phyloP scores from a whole-genome alignment of 768 basidiomycete species.

The Sutorius australiensis region DNA sequence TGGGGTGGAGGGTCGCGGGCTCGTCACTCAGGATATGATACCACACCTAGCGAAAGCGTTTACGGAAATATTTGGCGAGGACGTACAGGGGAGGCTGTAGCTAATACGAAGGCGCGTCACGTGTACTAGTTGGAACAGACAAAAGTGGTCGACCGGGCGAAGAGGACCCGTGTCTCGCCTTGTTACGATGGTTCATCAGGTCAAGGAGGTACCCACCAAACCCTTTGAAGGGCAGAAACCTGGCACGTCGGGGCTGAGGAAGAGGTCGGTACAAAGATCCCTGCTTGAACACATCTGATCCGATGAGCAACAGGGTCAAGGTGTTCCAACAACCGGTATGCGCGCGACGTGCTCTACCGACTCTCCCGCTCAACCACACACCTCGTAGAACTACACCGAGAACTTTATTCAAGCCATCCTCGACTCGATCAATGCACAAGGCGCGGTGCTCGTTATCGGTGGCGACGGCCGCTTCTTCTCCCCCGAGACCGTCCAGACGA shows the following conservation, averaged over 20 bases:
- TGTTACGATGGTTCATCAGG: slow-evolving; percentile 38
- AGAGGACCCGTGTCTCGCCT: background rate
- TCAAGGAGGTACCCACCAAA: slow-evolving; percentile 75
- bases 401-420: slow-evolving; percentile 97
- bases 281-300: slow-evolving; percentile 21
- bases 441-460: slow-evolving; percentile 86
- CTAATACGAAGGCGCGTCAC: slow-evolving; percentile 11
- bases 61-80: slow-evolving; percentile 63
- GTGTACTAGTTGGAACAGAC: slow-evolving; percentile 13
- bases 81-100: slow-evolving; percentile 37
- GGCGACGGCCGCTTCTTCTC: slow-evolving; percentile 96
- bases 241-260: slow-evolving; percentile 95
- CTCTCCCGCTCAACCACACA: slow-evolving; percentile 21
- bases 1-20: slow-evolving; percentile 66
- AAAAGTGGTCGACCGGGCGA: slow-evolving; percentile 13
- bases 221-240: slow-evolving; percentile 95
- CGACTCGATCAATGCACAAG: slow-evolving; percentile 79
- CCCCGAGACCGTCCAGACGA: slow-evolving; percentile 82
- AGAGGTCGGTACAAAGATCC: slow-evolving; percentile 54
- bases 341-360: slow-evolving; percentile 16
- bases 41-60: slow-evolving; percentile 66
- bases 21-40: slow-evolving; percentile 81
- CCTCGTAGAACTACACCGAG: slow-evolving; percentile 88
- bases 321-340: slow-evolving; percentile 94
- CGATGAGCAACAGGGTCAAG: slow-evolving; percentile 65